A percentile compares a stretch with the other conserved stretches of the same genome.
These are phyloP conservation scores for Alternaria sp. DNA, from an alignment of 2,329 filamentous ascomycete species.

Conservation along the genomic window DNA sequence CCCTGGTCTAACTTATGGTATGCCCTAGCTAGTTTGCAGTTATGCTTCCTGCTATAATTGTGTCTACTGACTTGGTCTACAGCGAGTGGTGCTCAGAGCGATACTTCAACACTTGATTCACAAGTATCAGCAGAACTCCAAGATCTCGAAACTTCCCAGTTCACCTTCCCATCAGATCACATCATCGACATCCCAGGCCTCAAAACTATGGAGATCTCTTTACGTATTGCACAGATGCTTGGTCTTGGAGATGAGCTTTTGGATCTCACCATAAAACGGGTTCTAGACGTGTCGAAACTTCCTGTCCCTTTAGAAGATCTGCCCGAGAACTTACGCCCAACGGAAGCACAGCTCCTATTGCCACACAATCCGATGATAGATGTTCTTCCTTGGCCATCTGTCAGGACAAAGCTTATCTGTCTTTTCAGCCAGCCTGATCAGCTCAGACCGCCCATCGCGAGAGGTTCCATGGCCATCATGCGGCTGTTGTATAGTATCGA, in stretches of 20 bases:
- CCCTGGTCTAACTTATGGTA: background rate
- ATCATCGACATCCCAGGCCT: background rate
- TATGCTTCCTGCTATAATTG: background rate
- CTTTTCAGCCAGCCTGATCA: background rate
- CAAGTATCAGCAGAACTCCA: background rate
- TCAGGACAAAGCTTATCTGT: slow-evolving; percentile 4
- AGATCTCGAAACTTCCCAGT: background rate
- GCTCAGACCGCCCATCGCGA: background rate
- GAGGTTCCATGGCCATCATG: background rate
- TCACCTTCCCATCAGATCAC: slow-evolving; percentile 5
- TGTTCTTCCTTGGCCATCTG: background rate
- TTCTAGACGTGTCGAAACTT: background rate
- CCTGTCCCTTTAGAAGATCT: background rate
- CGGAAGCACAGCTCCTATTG: background rate
- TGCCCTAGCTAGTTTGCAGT: background rate
- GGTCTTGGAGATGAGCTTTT: background rate
- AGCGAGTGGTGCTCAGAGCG: background rate
- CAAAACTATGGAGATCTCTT: background rate
- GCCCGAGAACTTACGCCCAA: background rate
- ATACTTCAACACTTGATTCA: background rate
- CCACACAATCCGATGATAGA: slow-evolving; percentile 4
- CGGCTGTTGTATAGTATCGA: background rate
- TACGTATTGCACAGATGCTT: background rate
- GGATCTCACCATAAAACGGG: background rate
- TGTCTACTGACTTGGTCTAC: background rate